Conservation (phyloP, 106 monocot species). For the Agapanthus africanus region DNA sequence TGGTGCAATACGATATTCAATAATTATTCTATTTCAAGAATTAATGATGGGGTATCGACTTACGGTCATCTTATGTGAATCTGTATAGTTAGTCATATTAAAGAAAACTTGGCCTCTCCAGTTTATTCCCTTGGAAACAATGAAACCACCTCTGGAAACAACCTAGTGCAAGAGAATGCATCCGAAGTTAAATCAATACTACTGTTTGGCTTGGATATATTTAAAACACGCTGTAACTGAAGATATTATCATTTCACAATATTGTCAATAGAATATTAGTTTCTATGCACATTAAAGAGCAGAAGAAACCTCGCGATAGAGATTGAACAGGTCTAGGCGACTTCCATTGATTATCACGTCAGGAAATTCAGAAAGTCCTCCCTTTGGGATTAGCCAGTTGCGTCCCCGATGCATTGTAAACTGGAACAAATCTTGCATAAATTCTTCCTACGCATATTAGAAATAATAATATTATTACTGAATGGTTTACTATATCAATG, state of each 20-base stretch:
- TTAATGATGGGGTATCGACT: neutral
- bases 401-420: constrained; percentile 56
- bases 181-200: too few relatives aligned
- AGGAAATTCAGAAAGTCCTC: constrained; percentile 63
- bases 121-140: constrained; percentile 70
- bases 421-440: constrained; percentile 60
- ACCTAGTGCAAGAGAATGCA: too few relatives aligned
- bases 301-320: constrained; percentile 81
- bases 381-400: constrained; percentile 49
- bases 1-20: too few relatives aligned
- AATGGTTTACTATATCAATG: too few relatives aligned
- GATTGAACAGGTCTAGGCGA: constrained; percentile 57
- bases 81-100: constrained; percentile 70
- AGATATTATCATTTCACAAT: too few relatives aligned
- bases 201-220: too few relatives aligned
- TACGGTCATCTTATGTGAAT: constrained; percentile 64
- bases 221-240: too few relatives aligned
- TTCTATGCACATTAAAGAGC: too few relatives aligned
- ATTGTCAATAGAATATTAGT: too few relatives aligned
- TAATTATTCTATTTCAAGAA: too few relatives aligned
- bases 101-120: constrained; percentile 80
- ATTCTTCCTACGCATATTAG: too few relatives aligned
- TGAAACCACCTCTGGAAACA: constrained; percentile 72
- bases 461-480: too few relatives aligned
- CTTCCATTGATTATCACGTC: constrained; percentile 66